Conservation (phyloP, 2,329 filamentous ascomycete species). For the Aspergillus ibericus region DNA sequence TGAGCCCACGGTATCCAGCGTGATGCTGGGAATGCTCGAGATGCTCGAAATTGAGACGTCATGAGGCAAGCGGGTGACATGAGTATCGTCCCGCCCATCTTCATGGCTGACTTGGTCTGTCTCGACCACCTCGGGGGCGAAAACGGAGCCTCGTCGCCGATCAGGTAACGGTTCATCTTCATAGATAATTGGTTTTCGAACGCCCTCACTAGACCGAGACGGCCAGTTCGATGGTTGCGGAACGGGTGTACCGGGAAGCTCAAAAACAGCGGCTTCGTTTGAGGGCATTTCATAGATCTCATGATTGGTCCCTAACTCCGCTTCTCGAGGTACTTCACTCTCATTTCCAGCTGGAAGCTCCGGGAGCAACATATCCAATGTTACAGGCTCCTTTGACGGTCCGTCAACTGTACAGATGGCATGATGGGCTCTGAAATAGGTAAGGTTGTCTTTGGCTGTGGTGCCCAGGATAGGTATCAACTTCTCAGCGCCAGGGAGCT, state of each 20-base stretch:
- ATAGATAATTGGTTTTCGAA: slow-evolving; percentile 1
- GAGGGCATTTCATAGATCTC: slow-evolving; percentile 39
- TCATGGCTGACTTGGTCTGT: background rate
- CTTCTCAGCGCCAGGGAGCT: slow-evolving; percentile 54
- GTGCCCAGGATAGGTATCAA: slow-evolving; percentile 53
- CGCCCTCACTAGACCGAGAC: background rate
- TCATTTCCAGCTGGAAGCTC: slow-evolving; percentile 33
- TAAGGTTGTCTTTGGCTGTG: slow-evolving; percentile 49
- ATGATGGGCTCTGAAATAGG: slow-evolving; percentile 58
- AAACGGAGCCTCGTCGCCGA: slow-evolving; percentile 43
- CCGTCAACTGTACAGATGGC: slow-evolving; percentile 52
- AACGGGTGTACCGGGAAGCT: slow-evolving; percentile 40
- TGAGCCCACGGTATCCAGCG: slow-evolving; percentile 7
- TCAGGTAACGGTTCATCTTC: slow-evolving; percentile 35
- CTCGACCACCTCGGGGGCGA: slow-evolving; percentile 49
- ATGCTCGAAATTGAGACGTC: slow-evolving; percentile 7
- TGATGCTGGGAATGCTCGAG: background rate
- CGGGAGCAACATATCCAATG: slow-evolving; percentile 28
- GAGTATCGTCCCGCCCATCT: background rate
- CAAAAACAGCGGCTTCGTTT: slow-evolving; percentile 33
- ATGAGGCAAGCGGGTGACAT: background rate
- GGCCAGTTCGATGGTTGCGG: background rate
- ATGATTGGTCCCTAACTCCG: slow-evolving; percentile 31
- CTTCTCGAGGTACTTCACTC: slow-evolving; percentile 27
- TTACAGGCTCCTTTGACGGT: slow-evolving; percentile 31